Evolutionary conservation across 768 basidiomycete genomes (phyloP).

Genomic region (Phlebiopsis flavidoalba): DNA sequence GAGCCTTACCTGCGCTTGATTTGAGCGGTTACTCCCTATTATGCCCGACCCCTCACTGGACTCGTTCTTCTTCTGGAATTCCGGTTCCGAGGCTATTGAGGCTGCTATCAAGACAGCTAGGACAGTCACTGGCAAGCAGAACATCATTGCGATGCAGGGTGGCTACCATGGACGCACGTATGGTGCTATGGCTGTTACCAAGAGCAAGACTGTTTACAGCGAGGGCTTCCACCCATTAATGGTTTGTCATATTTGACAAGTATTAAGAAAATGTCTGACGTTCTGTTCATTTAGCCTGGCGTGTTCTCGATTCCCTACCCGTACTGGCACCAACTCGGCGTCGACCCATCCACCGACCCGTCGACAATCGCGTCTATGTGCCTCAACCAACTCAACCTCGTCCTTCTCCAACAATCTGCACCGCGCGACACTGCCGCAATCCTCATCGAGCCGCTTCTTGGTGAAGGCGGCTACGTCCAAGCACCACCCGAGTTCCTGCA

Average conservation of each 20-base stretch:
- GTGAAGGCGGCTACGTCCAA: constrained; percentile 94
- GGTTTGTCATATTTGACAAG: constrained; percentile 38
- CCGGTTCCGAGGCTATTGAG: constrained; percentile 91
- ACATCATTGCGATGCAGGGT: constrained; percentile 91
- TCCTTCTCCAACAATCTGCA: constrained; percentile 74
- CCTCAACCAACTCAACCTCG: constrained; percentile 76
- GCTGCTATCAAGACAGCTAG: constrained; percentile 87
- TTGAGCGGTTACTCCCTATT: constrained; percentile 72
- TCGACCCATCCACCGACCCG: constrained; percentile 49
- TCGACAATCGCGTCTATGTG: constrained; percentile 56
- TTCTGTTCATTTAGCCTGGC: constrained; percentile 54
- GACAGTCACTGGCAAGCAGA: constrained; percentile 70
- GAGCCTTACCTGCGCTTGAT: constrained; percentile 85
- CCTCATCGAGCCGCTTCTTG: constrained; percentile 87
- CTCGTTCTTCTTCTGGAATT: constrained; percentile 98
- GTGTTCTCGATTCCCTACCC: constrained; percentile 82
- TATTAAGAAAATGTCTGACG: background rate
- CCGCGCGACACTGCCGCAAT: constrained; percentile 91
- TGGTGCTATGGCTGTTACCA: constrained; percentile 91
- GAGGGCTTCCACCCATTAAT: constrained; percentile 77
- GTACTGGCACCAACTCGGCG: constrained; percentile 84
- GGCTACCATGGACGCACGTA: constrained; percentile 92
- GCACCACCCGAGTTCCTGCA: constrained; percentile 77
- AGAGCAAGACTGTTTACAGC: constrained; percentile 88
- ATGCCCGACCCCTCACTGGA: constrained; percentile 92